Evolutionary conservation across 179 eudicot genomes (phyloP), one percentile per base, ranked within the genome.

Genomic region (Drosera spatulata): DNA sequence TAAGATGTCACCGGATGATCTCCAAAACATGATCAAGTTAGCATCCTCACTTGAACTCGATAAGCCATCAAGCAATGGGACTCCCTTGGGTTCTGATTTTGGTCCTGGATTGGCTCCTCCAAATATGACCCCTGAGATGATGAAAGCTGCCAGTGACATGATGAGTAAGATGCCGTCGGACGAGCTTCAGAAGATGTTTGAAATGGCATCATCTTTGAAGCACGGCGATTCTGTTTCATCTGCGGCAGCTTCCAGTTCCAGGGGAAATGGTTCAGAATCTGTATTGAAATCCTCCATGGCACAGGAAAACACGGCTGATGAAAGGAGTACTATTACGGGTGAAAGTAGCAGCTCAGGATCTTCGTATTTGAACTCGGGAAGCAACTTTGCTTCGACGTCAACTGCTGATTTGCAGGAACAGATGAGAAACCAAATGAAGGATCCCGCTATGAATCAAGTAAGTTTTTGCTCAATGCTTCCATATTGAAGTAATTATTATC

Each of bases 381-480:
- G 74, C 89, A 45, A 82, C 77, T 73, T 59, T 82, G 47, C 73
- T 22, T 22, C 85, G 12, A 58, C 80, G 58, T 72, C 95, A 61
- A 76, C 70, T 78, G 66, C 73, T 69, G 91, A 86, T 75, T 62
- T 88, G 71, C 97, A 91, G 74, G 91, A 88, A 64, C 96, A 91
- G 71, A 84, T 93, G 90, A 83, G 87, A 75, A 84, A 81, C 66
- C 99, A 86, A 73, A 78, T 93, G 99, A 86, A 86, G 53, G 93
- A 93, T 79, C 99, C 99, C 55, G 95, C 95, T 57, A 89, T 86
- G 93, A 79, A 86, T 50, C 84, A 89, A 83, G 99, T 93, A 70
- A 63, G 68, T 60, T 48, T 37, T 45, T 49, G 52, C 4, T 10
- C 3, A n/a, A n/a, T n/a, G n/a, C n/a, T n/a, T n/a, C n/a, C n/a